Base-by-base conservation (phyloP, 805 yeast genomes). In the Starmerella roubikii region DNA sequence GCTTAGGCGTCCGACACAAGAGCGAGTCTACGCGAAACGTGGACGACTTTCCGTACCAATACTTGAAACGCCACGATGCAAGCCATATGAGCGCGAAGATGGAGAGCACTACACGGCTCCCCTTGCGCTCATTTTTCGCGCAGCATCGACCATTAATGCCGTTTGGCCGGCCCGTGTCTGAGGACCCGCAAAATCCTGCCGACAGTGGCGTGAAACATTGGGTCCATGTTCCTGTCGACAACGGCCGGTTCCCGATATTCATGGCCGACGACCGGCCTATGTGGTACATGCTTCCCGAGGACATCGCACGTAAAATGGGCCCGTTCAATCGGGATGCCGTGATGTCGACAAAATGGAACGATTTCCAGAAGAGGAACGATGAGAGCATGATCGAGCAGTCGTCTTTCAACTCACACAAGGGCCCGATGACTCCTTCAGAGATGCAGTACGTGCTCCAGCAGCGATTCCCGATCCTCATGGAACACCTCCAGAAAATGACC, bases 71-170 rank as follows among this genome's bases (percentile, higher is more conserved):
- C 19, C 30, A 22, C 19, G 53, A 52, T 41, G 40, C 41, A 23
- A 44, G 42, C 28, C 46, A 41, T 28, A 45, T 48, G 52, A 46
- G 46, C 35, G 54, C 51, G 21, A 43, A 40, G 38, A 42, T 48
- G 39, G 51, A 44, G 32, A 37, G 42, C 39, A 40, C 52, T 8
- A 28, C 44, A 5, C 4, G 35, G n/a, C 49, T 55, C 17, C 53
- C 57, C 20, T 45, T 50, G 18, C 67, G 64, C 31, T 65, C 69
- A 2, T 51, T 68, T 28, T 64, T 66, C 47, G 68, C 71, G 11
- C 68, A 70, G 12, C 65, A 65, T 46, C 58, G 65, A 26, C 72
- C 72, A 2, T 50, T 68, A 28, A 48, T 67, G 43, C 66, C 68
- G 11, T 59, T 64, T 39, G 55, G 48, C 17, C 28, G 34, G 25